Conservation (phyloP, 805 yeast species). For the Hanseniaspora thailandica region DNA sequence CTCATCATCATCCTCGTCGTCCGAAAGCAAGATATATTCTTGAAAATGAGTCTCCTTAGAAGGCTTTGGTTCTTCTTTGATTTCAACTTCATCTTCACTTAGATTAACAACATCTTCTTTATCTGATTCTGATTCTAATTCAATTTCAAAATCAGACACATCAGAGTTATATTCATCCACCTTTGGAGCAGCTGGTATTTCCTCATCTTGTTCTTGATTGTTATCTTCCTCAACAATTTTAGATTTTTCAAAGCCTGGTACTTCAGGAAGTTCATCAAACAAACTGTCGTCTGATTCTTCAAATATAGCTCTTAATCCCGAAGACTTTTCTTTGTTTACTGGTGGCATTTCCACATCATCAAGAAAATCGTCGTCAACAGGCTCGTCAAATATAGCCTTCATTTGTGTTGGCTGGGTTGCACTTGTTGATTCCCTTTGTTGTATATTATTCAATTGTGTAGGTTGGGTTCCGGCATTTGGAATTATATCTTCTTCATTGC, state of each 20-base stretch:
- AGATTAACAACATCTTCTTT: neutral
- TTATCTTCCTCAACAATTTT: neutral
- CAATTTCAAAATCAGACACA: conserved; percentile 12
- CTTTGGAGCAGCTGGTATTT: neutral
- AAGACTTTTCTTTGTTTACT: neutral
- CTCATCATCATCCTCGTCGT: conserved; percentile 5
- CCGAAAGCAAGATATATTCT: neutral
- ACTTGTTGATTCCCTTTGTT: neutral
- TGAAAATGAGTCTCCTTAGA: neutral
- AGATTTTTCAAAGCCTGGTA: neutral
- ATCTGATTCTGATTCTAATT: conserved; percentile 1
- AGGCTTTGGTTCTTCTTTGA: neutral
- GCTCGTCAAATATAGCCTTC: conserved; percentile 1
- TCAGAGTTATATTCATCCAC: conserved; percentile 2
- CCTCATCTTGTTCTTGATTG: neutral
- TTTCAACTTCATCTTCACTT: neutral
- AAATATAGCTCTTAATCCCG: neutral
- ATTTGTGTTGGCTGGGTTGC: neutral
- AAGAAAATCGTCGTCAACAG: neutral
- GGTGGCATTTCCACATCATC: neutral
- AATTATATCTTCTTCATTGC: too few species aligned
- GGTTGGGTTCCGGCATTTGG: neutral
- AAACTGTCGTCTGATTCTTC: conserved; percentile 1
- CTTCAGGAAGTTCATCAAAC: neutral
- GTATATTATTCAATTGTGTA: neutral